phyloP scores from a whole-genome alignment of 192 early-diverging fungal species.

The Coemansia sp. region DNA sequence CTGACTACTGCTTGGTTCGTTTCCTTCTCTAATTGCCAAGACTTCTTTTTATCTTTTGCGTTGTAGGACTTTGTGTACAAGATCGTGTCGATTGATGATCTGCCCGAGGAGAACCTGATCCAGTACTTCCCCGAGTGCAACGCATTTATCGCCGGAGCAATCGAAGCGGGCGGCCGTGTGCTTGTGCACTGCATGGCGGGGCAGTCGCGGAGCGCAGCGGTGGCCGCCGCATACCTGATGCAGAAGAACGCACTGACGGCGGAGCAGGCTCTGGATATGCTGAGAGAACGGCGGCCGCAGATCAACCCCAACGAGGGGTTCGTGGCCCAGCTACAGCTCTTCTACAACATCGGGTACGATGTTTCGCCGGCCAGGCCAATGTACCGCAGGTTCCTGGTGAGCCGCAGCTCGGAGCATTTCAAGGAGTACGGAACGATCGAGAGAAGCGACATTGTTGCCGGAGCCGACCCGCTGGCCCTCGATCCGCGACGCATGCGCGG shows the following conservation, averaged over 20 bases:
- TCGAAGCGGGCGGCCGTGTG: conserved; percentile 55
- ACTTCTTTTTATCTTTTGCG: not conserved
- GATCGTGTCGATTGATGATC: conserved; percentile 61
- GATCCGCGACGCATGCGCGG: conserved; percentile 5
- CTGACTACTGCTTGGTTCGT: too few relatives aligned
- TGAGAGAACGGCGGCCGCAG: conserved; percentile 50
- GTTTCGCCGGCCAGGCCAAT: conserved; percentile 57
- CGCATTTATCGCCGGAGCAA: conserved; percentile 58
- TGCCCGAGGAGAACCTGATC: conserved; percentile 66
- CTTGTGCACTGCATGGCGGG: conserved; percentile 75
- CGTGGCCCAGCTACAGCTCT: conserved; percentile 62
- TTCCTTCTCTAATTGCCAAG: too few relatives aligned
- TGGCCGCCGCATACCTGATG: conserved; percentile 72
- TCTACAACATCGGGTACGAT: conserved; percentile 60
- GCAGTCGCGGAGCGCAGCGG: conserved; percentile 68
- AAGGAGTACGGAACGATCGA: conserved; percentile 61
- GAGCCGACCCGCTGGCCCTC: conserved; percentile 49
- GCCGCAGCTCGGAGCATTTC: conserved; percentile 61
- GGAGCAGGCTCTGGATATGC: conserved; percentile 50
- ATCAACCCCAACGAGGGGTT: conserved; percentile 69
- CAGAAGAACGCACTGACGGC: conserved; percentile 47
- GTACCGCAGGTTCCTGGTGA: conserved; percentile 69
- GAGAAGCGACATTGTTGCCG: conserved; percentile 49
- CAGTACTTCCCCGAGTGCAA: conserved; percentile 68
- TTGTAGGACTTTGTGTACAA: conserved; percentile 57